A percentile compares a stretch with the other conserved stretches of the same genome.
Evolutionary conservation across 2,329 filamentous ascomycete species (phyloP).

Genomic region (Fusarium foetens): DNA sequence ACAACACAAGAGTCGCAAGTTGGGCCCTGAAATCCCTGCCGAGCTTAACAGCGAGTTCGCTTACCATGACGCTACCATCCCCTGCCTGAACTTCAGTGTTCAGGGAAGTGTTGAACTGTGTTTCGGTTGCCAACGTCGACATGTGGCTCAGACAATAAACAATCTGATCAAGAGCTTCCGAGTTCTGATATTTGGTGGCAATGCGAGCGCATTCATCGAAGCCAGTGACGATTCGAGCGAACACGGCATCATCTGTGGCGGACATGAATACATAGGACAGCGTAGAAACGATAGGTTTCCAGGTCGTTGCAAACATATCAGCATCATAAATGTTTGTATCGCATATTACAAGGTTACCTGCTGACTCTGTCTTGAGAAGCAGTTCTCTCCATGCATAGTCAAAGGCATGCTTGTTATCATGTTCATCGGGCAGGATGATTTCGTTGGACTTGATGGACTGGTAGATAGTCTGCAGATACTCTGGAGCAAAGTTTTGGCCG

Average conservation of each 20-base stretch:
- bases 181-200: constrained; percentile 83
- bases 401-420: constrained; percentile 95
- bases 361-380: constrained; percentile 81
- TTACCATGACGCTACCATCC: constrained; percentile 96
- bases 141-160: constrained; percentile 91
- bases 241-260: constrained; percentile 94
- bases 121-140: constrained; percentile 82
- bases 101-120: constrained; percentile 81
- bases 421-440: constrained; percentile 96
- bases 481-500: constrained; percentile 82
- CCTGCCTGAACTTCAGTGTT: constrained; percentile 96
- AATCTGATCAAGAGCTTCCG: constrained; percentile 91
- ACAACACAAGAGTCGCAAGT: constrained; percentile 92
- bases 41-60: constrained; percentile 94
- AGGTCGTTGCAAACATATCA: constrained; percentile 96
- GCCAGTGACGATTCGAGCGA: constrained; percentile 89
- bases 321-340: constrained; percentile 96
- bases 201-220: constrained; percentile 97
- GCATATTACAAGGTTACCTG: constrained; percentile 79
- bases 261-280: constrained; percentile 99
- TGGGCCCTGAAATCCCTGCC: constrained; percentile 94
- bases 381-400: constrained; percentile 98
- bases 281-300: constrained; percentile 94
- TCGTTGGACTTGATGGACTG: constrained; percentile 92
- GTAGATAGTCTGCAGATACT: constrained; percentile 88